Evolutionary conservation across 345 rosid genomes (phyloP).

Genomic region (Orychophragmus violaceus): DNA sequence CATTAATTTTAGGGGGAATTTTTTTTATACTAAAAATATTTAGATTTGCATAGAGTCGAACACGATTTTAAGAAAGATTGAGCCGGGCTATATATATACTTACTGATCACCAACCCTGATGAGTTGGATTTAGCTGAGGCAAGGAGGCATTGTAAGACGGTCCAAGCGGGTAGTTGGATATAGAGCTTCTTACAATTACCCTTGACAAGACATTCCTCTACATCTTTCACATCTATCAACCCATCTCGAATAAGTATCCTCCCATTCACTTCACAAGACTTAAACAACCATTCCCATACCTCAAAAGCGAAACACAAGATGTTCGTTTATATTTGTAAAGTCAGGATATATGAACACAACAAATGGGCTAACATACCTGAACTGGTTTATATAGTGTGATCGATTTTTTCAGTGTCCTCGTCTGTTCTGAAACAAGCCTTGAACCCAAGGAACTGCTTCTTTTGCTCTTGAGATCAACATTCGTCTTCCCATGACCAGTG

Average conservation of each 20-base stretch:
- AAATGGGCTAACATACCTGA: conserved; percentile 45
- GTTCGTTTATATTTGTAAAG: not conserved
- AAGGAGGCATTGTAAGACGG: conserved; percentile 64
- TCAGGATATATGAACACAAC: not conserved
- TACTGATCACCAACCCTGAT: conserved; percentile 62
- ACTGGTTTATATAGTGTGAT: conserved; percentile 58
- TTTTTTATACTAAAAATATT: too few relatives aligned
- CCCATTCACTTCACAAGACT: conserved; percentile 75
- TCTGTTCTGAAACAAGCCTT: conserved; percentile 45
- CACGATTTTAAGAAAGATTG: too few relatives aligned
- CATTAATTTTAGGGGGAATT: too few relatives aligned
- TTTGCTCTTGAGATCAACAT: conserved; percentile 32
- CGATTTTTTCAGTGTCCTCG: conserved; percentile 51
- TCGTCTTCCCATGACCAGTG: conserved; percentile 22
- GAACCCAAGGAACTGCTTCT: conserved; percentile 41
- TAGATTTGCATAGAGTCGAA: too few relatives aligned
- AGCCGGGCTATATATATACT: conserved; percentile 27
- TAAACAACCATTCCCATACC: conserved; percentile 95
- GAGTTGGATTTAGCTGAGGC: conserved; percentile 61
- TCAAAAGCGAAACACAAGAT: conserved; percentile 17
- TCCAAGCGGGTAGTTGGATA: conserved; percentile 66
- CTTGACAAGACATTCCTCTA: conserved; percentile 52
- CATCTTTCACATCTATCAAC: conserved; percentile 52
- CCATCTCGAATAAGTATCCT: conserved; percentile 56
- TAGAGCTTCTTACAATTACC: conserved; percentile 55